Evolutionary conservation across 441 rosid species (phyloP), one percentile per base, ranked within the genome.

Genomic region (Gossypium davidsonii): DNA sequence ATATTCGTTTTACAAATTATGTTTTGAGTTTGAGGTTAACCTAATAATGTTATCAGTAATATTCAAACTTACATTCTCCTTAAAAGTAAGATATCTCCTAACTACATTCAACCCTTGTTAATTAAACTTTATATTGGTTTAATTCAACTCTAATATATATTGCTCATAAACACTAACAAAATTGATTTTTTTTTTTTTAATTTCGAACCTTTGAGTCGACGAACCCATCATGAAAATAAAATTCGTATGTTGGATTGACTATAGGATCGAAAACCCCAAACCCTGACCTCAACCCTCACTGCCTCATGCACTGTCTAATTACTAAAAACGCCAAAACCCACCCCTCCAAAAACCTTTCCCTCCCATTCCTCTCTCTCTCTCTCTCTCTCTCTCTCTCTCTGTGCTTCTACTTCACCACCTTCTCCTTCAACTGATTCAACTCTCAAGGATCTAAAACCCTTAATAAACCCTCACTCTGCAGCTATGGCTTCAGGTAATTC

Each of bases 401-500:
- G 15, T 52, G 6, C 12, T 26, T 51, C 51, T 51, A 52, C 37
- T 68, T 28, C 46, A 10, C 59, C 17, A 51, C 25, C 59, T 28
- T 68, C 17, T 67, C 21, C 9, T 15, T 37, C 1, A 39, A 18
- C 26, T 49, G 59, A 4, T 49, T 17, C 44, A 49, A 49, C 44
- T 17, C 25, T 1, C 26, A 49, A 28, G 34, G 42, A 67, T 67
- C 59, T 15, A 26, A 23, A 57, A n/a, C 70, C 56, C 70, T 11
- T 9, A 20, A 8, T 52, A 28, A 17, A 18, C 61, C 62, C 61
- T 31, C 61, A 52, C 28, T 66, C 68, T n/a, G 21, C 23, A 37
- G 18, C 37, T 57, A 83, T 81, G 85, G 73, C 81, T 18, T 72
- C 81, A 10, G 84, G 88, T 85, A 73, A 66, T 57, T 37, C 10